Percentiles rank a stretch among this genome's conserved stretches.
phyloP scores from a whole-genome alignment of 208 protist species.

The Crithidia mellificae region DNA sequence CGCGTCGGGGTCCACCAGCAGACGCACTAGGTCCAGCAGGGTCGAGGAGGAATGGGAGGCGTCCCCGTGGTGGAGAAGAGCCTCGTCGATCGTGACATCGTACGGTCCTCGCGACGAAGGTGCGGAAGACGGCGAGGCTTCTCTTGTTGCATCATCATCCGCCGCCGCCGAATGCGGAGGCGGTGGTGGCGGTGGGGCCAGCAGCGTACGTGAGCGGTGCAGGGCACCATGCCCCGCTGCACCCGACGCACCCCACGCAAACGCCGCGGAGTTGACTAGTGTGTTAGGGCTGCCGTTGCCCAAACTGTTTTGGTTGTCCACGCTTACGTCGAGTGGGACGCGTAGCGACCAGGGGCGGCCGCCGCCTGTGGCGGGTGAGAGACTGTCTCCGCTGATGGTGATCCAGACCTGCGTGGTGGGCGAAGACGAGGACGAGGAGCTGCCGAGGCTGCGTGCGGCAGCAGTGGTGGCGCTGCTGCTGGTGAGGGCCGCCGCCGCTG shows the following conservation, averaged over 20 bases:
- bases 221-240: constrained; percentile 5
- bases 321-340: constrained; percentile 15
- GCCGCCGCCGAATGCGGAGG: background rate
- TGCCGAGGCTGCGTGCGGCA: background rate
- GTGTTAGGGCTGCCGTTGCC: no score
- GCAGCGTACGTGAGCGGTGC: constrained; percentile 14
- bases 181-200: background rate
- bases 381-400: constrained; percentile 1
- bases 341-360: constrained; percentile 16
- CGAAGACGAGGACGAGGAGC: background rate
- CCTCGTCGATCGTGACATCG: constrained; percentile 35
- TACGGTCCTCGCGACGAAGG: constrained; percentile 15
- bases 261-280: background rate
- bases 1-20: constrained; percentile 61
- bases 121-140: background rate
- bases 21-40: constrained; percentile 49
- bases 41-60: background rate
- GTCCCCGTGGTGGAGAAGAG: constrained; percentile 5
- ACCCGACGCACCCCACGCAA: background rate
- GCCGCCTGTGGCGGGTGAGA: background rate
- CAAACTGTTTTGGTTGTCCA: background rate
- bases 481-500: constrained; percentile 2
- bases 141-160: background rate
- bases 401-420: constrained; percentile 17
- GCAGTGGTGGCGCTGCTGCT: background rate